A percentile compares a stretch with the other conserved stretches of the same genome.
Evolutionary conservation across 2,329 filamentous ascomycete genomes (phyloP).

Genomic region (Amesomyces nigricolor): DNA sequence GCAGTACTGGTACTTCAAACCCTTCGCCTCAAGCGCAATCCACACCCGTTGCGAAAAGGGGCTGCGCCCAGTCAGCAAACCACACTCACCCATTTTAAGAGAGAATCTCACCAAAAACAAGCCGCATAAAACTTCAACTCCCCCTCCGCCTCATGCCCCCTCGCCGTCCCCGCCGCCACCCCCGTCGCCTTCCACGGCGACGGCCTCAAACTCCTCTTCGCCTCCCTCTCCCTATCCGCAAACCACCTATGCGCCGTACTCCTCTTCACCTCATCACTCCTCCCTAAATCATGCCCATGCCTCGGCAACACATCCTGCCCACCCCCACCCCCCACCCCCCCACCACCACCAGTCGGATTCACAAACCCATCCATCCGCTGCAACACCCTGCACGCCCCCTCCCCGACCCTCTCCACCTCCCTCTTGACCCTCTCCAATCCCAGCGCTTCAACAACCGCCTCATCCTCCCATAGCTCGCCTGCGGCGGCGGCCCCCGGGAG

Average conservation of each 20-base stretch:
- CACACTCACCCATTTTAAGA: no score
- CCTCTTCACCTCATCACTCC: constrained; percentile 76
- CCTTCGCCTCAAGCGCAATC: constrained; percentile 80
- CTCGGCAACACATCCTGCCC: constrained; percentile 47
- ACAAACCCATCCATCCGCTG: constrained; percentile 57
- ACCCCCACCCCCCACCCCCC: constrained; percentile 59
- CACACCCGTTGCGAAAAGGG: constrained; percentile 84
- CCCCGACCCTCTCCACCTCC: constrained; percentile 38
- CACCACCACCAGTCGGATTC: no score
- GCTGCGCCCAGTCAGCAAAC: constrained; percentile 36
- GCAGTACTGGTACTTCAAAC: constrained; percentile 75
- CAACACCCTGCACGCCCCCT: constrained; percentile 63
- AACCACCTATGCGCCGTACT: constrained; percentile 66
- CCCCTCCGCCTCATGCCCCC: constrained; percentile 63
- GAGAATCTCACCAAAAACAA: constrained; percentile 81
- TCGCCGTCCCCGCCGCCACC: constrained; percentile 40
- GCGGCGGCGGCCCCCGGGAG: constrained; percentile 47
- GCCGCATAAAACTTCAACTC: constrained; percentile 74
- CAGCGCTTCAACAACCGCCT: not conserved
- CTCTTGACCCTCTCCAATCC: constrained; percentile 22
- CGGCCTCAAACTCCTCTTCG: constrained; percentile 49
- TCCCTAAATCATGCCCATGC: constrained; percentile 68
- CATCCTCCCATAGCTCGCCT: not conserved
- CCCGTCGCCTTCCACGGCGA: constrained; percentile 19
- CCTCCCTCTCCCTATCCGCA: constrained; percentile 59